Base-by-base conservation (phyloP, 345 rosid species). In the Aethionema arabicum region DNA sequence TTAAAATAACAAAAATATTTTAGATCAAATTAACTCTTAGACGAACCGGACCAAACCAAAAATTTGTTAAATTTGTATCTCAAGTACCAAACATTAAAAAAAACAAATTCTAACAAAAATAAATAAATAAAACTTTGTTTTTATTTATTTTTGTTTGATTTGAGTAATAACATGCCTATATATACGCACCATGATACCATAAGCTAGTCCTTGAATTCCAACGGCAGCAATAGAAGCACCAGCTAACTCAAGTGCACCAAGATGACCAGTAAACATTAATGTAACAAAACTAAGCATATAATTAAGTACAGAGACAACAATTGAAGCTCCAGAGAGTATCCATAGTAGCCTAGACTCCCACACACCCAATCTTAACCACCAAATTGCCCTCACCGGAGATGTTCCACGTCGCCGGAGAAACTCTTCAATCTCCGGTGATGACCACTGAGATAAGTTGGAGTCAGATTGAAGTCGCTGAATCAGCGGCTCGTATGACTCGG, bases 181-280 rank as follows among this genome's bases (percentile, higher is more conserved):
- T 9, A 0, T 66, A 32, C 59, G 3, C 77, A 91, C 96, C 98
- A 91, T 91, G 27, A 91, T 80, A 10, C 98, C 98, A 61, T 91
- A 91, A 66, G 96, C 93, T 53, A 91, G 95, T 14, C 98, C 98
- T 62, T 88, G 98, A 57, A 88, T 86, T 12, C 96, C 98, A 2
- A 88, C 96, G 41, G 81, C 79, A 29, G 98, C 92, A 32, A 88
- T 77, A 3, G 98, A 85, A 54, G 98, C 96, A 0, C 98, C 96
- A 0, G 98, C 98, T 15, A 91, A 87, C 77, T 86, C 76, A 33
- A 86, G 54, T 1, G 92, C 59, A 10, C 96, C 90, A 63, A 91
- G 65, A 72, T 86, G 95, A 4, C 98, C 98, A 0, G 77, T 61
- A 65, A 91, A 91, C 84, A 85, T 82, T 11, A 82, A 67, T 4